phyloP scores from a whole-genome alignment of 768 basidiomycete genomes.

The Gymnopilus dilepis region DNA sequence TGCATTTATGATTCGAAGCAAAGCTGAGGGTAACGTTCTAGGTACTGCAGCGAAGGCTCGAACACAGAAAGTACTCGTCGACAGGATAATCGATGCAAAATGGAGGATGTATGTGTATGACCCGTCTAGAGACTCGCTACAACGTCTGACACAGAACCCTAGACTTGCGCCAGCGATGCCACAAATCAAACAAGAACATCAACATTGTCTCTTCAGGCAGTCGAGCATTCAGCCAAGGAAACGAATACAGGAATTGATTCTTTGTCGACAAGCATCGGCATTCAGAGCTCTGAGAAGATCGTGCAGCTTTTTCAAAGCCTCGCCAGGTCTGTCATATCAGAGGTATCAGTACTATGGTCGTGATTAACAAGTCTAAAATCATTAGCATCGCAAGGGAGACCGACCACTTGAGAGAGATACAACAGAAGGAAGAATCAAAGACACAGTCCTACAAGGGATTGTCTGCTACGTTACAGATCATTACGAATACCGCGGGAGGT shows the following conservation, averaged over 20 bases:
- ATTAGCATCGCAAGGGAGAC: constrained; percentile 53
- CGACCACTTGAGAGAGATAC: constrained; percentile 46
- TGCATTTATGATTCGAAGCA: neutral
- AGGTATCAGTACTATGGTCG: constrained; percentile 14
- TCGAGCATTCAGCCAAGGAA: neutral
- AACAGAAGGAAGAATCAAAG: constrained; percentile 52
- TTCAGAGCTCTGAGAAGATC: constrained; percentile 27
- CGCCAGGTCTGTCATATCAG: constrained; percentile 39
- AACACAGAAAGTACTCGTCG: neutral
- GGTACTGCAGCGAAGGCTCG: neutral
- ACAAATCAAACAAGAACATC: neutral
- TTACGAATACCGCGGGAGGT: constrained; percentile 46
- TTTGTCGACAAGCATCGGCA: neutral
- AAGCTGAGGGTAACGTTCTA: neutral
- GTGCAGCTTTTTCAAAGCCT: constrained; percentile 45
- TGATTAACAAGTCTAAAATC: neutral
- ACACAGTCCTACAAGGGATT: constrained; percentile 54
- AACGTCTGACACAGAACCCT: neutral
- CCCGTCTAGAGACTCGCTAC: neutral
- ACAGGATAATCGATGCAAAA: neutral
- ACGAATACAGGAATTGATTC: too few relatives aligned
- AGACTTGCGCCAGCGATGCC: neutral
- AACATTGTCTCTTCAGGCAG: neutral
- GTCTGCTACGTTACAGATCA: constrained; percentile 50
- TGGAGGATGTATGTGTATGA: neutral